Evolutionary conservation across 495 filamentous ascomycete genomes (phyloP).

Genomic region (Alectoria sarmentosa): DNA sequence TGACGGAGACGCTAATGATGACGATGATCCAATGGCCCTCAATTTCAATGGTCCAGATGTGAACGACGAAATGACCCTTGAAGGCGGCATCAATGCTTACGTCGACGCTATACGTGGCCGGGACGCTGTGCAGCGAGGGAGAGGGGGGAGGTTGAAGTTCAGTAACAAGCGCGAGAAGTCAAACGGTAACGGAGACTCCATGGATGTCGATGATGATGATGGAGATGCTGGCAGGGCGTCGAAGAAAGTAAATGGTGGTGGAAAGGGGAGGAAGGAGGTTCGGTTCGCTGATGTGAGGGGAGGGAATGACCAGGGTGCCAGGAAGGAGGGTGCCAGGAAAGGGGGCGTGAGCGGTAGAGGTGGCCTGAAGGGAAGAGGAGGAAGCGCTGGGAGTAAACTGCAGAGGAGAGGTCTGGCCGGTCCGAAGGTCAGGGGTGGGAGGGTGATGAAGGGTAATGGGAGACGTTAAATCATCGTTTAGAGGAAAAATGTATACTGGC

Average conservation of each 20-base stretch:
- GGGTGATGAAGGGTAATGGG: constrained; percentile 13
- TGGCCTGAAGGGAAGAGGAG: constrained; percentile 21
- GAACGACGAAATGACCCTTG: constrained; percentile 31
- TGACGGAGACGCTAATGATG: constrained; percentile 45
- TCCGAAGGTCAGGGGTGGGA: constrained; percentile 15
- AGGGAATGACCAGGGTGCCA: constrained; percentile 52
- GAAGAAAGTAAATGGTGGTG: constrained; percentile 33
- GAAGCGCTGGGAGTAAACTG: constrained; percentile 29
- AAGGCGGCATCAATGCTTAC: constrained; percentile 78
- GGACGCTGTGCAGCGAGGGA: constrained; percentile 73
- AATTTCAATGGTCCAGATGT: constrained; percentile 12
- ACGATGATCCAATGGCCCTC: constrained; percentile 27
- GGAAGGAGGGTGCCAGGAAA: constrained; percentile 23
- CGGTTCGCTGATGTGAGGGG: constrained; percentile 31
- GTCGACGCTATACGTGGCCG: constrained; percentile 82
- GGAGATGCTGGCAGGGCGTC: constrained; percentile 28
- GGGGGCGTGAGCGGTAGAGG: constrained; percentile 19
- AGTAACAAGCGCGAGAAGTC: constrained; percentile 63
- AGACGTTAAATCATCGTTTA: not conserved
- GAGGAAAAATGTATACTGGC: not conserved
- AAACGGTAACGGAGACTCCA: constrained; percentile 54
- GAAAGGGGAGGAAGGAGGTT: constrained; percentile 35
- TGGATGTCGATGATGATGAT: constrained; percentile 35
- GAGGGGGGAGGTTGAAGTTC: constrained; percentile 84
- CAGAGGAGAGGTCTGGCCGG: constrained; percentile 23